Evolutionary conservation across 495 filamentous ascomycete genomes (phyloP), one percentile per base, ranked within the genome.

Genomic region (Daldinia bambusicola): DNA sequence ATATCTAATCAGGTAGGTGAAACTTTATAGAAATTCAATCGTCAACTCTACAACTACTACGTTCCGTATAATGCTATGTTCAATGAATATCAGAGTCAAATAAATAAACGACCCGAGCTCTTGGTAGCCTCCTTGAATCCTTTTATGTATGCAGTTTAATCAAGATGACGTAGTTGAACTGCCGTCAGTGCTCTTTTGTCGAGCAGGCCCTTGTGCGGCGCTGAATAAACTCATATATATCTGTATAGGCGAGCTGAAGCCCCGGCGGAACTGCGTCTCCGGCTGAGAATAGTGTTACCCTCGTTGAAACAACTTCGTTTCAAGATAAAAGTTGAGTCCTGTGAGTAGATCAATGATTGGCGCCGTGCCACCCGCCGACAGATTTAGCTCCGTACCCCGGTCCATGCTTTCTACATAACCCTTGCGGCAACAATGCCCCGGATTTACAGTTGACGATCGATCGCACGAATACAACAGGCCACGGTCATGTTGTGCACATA

Each of bases 301-400:
- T 10, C n/a, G 61, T 68, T 68, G 70, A 72, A 72, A 72, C 70
- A 37, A 40, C 41, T 32, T 51, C 40, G 70, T 72, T 72, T 72
- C 70, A 59, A 61, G 51, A 59, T 68, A 26, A 41, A 22, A 57
- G 70, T 56, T 69, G 65, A 38, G 55, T 37, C 40, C 10, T 12
- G 10, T 30, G 50, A 56, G 34, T 1, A 51, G 50, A 56, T 65
- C 55, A 18, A 22, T 65, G 64, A 72, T 72, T 72, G 70, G 70
- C 55, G 50, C 43, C 61, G 51, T 37, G 22, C 31, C 30, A 58
- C 55, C 32, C 60, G 60, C 60, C 59, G 50, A 61, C 36, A 43
- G 55, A 34, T 38, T 67, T 53, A 26, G 34, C 52, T 60, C 63
- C 59, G 48, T 67, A 67, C 59, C 63, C 63, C 51, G 69, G 43